Evolutionary conservation across 2,329 filamentous ascomycete genomes (phyloP).

Genomic region (Trichophyton equinum): DNA sequence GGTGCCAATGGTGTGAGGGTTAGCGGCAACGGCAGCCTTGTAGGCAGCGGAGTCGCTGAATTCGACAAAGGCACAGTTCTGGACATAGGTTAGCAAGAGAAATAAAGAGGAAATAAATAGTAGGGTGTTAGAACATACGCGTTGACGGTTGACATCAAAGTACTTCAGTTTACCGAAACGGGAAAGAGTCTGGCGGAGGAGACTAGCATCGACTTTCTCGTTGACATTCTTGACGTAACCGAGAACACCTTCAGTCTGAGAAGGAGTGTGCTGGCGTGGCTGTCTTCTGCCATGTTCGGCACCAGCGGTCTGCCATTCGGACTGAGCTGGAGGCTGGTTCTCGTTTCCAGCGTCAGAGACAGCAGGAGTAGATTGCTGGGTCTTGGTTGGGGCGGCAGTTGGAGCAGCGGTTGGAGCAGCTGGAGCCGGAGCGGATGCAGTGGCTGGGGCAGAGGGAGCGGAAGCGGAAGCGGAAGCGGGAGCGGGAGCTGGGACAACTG

Average conservation of each 20-base stretch:
- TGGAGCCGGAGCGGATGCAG: slow-evolving; percentile 22
- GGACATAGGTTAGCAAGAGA: slow-evolving; percentile 14
- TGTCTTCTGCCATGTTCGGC: slow-evolving; percentile 70
- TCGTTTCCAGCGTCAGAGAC: slow-evolving; percentile 56
- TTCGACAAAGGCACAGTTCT: slow-evolving; percentile 97
- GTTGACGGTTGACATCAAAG: slow-evolving; percentile 53
- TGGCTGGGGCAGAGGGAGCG: slow-evolving; percentile 22
- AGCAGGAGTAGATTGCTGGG: slow-evolving; percentile 23
- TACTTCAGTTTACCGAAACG: slow-evolving; percentile 55
- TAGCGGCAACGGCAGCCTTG: slow-evolving; percentile 67
- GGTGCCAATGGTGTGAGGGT: slow-evolving; percentile 72
- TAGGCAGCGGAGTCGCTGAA: slow-evolving; percentile 73
- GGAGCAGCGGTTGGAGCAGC: slow-evolving; percentile 27
- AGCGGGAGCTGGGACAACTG: slow-evolving; percentile 22
- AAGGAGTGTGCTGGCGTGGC: slow-evolving; percentile 56
- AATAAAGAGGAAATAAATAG: not conserved
- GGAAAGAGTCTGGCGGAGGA: slow-evolving; percentile 57
- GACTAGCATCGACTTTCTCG: slow-evolving; percentile 66
- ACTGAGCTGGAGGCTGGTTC: slow-evolving; percentile 52
- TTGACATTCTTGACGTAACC: slow-evolving; percentile 95
- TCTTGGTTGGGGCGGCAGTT: slow-evolving; percentile 22
- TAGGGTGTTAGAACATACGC: slow-evolving; percentile 46
- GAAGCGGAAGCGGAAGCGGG: slow-evolving; percentile 21
- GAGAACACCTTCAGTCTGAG: slow-evolving; percentile 53
- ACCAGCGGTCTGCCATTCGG: slow-evolving; percentile 81